Evolutionary conservation across 164 flowering plant species (phyloP), one percentile per base, ranked within the genome.

Genomic region (Vitis amurensis): DNA sequence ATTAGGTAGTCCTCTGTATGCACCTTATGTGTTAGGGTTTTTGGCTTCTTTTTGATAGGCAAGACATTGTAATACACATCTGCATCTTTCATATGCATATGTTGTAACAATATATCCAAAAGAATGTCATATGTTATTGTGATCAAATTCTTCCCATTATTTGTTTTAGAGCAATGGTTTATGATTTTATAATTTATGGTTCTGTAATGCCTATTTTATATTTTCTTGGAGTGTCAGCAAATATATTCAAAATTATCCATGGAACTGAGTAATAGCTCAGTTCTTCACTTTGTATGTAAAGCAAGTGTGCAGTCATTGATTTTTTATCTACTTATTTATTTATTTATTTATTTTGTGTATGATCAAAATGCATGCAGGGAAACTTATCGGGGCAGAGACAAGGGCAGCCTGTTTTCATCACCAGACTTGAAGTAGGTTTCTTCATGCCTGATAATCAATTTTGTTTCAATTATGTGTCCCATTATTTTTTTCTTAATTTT

Each of bases 381-480:
- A 79, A 77, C 71, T 81, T 87, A 72, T 86, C 91, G 66, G 93
- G 93, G 61, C 93, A 89, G 80, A 77, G 91, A 70, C 91, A 89
- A 78, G 88, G 90, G 59, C 89, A 89, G 70, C 93, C 91, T 67
- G 93, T 89, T 29, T 89, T 88, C 70, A 91, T 94, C 73, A 90
- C 97, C 68, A 88, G 80, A 80, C 83, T 94, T 19, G 99, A 94
- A 82, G 99, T 94, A 84, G 69, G 88, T 68, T 69, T 55, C 73
- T 59, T 15, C 23, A 23, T 53, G 1, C 63, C 4, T 30, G 27
- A 23, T 23, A 23, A 23, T 23, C 27, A 23, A 23, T 23, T 23
- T 23, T 23, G 27, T 23, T 23, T 23, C 27, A 23, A 23, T 23
- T 23, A 23, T 23, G 27, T 23, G 27, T 23, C 27, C 27, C 27